These are phyloP conservation scores for Pseudocercospora vitis DNA, from an alignment of 2,329 filamentous ascomycete species.

Conservation along the genomic window DNA sequence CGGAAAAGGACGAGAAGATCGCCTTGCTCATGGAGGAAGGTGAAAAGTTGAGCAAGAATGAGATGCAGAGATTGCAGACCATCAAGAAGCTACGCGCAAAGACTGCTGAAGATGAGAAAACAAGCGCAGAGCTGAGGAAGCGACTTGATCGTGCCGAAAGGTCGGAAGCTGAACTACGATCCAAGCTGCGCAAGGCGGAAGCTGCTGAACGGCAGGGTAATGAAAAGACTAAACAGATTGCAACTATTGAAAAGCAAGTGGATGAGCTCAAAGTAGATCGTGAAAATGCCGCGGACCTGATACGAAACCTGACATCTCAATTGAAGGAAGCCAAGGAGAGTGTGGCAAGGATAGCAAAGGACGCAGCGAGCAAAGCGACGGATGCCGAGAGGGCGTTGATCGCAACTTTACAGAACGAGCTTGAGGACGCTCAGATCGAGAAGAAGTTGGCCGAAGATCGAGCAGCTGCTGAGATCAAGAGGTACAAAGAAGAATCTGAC, in stretches of 20 bases:
- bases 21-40: slow-evolving; percentile 89
- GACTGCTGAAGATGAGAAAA: slow-evolving; percentile 53
- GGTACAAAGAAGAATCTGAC: slow-evolving; percentile 70
- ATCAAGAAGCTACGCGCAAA: slow-evolving; percentile 74
- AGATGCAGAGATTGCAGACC: slow-evolving; percentile 77
- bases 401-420: slow-evolving; percentile 60
- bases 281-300: slow-evolving; percentile 55
- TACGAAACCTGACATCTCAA: slow-evolving; percentile 69
- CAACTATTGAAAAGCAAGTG: slow-evolving; percentile 52
- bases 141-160: slow-evolving; percentile 68
- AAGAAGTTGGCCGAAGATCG: slow-evolving; percentile 73
- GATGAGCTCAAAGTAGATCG: slow-evolving; percentile 37
- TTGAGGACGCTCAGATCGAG: slow-evolving; percentile 69
- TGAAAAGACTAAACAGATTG: slow-evolving; percentile 61
- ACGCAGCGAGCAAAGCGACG: slow-evolving; percentile 65
- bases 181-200: slow-evolving; percentile 63
- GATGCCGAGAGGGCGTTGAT: slow-evolving; percentile 62
- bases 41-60: slow-evolving; percentile 78
- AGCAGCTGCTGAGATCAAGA: slow-evolving; percentile 65
- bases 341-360: slow-evolving; percentile 65
- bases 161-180: slow-evolving; percentile 59
- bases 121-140: slow-evolving; percentile 52
- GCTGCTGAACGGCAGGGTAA: slow-evolving; percentile 56
- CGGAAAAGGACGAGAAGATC: slow-evolving; percentile 88
- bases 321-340: slow-evolving; percentile 66